Base-by-base conservation (phyloP, 2,329 filamentous ascomycete species). In the Phialemonium atrogriseum region DNA sequence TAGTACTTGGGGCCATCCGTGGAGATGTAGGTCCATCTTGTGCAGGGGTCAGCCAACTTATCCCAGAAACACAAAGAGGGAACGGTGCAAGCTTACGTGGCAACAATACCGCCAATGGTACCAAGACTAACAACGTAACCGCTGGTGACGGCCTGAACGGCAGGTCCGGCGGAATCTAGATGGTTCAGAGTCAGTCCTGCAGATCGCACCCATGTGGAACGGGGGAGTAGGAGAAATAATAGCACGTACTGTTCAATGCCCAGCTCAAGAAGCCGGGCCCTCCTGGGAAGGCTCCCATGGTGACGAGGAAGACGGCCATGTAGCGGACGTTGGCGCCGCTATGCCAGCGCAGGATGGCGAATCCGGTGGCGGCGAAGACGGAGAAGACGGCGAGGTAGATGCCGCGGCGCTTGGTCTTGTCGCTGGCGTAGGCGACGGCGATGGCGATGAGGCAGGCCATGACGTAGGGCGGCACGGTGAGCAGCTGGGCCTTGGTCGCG, bases 251-350 rank as follows among this genome's bases (percentile, higher is more conserved):
- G 47, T 77, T 77, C 34, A 75, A 58, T 0, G 62, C 70, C 73
- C 72, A 77, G 5, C 64, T 64, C 25, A 77, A 46, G 52, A 74
- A 75, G 0, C 68, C 69, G 0, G 71, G 71, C 0, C 72, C 71
- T 20, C 70, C 70, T 1, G 71, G 70, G 49, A 75, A 76, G 0
- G 67, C 70, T 15, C 71, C 72, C 1, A 69, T 51, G 8, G 68
- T 66, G 30, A 70, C 67, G 26, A 76, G 60, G 48, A 68, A 75
- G 10, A 76, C 60, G 8, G 67, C 69, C 44, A 64, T 64, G 39
- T 71, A 70, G 20, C 62, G 56, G 28, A 70, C 56, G 32, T 68
- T 62, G 11, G 53, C 39, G 7, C 47, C 44, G 0, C 48, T 39
- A 12, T 51, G 52, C 55, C 64, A 71, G 20, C 68, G 59, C 35